Percentiles rank a stretch among this genome's conserved stretches.
Conservation (phyloP, 164 flowering plant species). For the Vitis amurensis region DNA sequence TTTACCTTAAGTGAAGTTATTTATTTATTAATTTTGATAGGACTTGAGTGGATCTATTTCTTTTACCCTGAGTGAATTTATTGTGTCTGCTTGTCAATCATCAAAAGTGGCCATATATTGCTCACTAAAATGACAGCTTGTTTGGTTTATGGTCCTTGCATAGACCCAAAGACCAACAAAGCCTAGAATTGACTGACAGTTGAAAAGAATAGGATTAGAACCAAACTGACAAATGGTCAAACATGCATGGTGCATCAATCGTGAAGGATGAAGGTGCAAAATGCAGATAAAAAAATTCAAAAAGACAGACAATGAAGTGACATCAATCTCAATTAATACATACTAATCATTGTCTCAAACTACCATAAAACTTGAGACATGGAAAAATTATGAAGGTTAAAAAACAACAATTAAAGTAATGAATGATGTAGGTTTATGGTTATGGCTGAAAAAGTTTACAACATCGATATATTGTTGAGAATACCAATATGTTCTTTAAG, state of each 20-base stretch:
- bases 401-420: background rate
- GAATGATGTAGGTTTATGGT: background rate
- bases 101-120: background rate
- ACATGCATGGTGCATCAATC: background rate
- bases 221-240: background rate
- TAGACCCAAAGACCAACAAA: background rate
- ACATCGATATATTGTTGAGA: background rate
- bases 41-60: background rate
- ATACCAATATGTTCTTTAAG: background rate
- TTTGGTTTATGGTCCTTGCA: background rate
- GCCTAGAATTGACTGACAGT: background rate
- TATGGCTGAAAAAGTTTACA: background rate
- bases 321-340: background rate
- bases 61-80: background rate
- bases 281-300: background rate
- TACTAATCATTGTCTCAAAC: background rate
- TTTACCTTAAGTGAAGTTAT: no score
- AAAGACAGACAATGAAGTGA: background rate
- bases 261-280: background rate
- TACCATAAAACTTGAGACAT: background rate
- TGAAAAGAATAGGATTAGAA: background rate
- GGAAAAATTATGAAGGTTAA: background rate
- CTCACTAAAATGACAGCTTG: constrained; percentile 1
- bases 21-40: no score
- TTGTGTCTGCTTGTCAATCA: constrained; percentile 1